Evolutionary conservation across 805 yeast genomes (phyloP).

Genomic region (Zygoascus flipseniorum): DNA sequence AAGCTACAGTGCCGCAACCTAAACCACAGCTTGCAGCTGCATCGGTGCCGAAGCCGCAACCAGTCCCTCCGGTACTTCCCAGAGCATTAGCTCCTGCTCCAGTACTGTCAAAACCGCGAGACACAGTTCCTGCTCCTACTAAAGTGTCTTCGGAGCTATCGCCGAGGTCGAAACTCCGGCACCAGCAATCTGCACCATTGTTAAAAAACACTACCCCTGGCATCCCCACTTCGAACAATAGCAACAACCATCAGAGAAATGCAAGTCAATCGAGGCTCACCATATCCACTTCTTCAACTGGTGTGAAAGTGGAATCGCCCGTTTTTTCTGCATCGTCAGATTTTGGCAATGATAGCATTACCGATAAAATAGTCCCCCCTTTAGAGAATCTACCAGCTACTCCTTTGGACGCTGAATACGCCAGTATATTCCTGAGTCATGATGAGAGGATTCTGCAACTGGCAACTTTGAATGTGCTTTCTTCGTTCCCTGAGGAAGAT

Average conservation of each 20-base stretch:
- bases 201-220: not conserved
- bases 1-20: not conserved
- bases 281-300: not conserved
- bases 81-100: conserved; percentile 9
- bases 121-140: not conserved
- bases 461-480: conserved; percentile 31
- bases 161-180: not conserved
- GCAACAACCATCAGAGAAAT: not conserved
- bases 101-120: conserved; percentile 15
- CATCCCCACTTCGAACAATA: not conserved
- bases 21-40: conserved; percentile 1
- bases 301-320: not conserved
- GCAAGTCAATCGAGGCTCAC: not conserved
- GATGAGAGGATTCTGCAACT: conserved; percentile 41
- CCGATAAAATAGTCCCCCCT: conserved; percentile 9
- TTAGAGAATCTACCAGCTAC: conserved; percentile 37
- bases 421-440: conserved; percentile 32
- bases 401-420: conserved; percentile 42
- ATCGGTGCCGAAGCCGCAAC: not conserved
- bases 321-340: not conserved
- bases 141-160: not conserved
- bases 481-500: conserved; percentile 11
- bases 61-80: not conserved
- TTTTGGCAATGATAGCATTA: not conserved
- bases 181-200: not conserved